Evolutionary conservation across 495 filamentous ascomycete genomes (phyloP), one percentile per base, ranked within the genome.

Genomic region (Tricharina praecox): DNA sequence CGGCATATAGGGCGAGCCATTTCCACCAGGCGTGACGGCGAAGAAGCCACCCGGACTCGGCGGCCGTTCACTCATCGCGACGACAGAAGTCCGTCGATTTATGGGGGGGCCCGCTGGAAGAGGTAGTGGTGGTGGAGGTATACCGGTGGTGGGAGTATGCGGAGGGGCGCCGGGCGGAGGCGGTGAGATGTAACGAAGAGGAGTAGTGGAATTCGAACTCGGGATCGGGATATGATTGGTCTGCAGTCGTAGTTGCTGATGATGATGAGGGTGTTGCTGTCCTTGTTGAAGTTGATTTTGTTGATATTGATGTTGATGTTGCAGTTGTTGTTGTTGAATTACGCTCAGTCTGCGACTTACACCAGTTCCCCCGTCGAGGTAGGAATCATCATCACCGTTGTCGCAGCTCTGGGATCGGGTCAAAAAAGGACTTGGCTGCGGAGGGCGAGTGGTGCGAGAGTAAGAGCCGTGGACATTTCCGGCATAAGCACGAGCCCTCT

Each of bases 321-420:
- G 66, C 3, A 78, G 74, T 38, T 81, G 73, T 46, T 28, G 26
- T 33, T 16, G 24, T 39, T 21, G 15, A 16, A 16, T 15, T 18
- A 52, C 45, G 30, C 51, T 59, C 32, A 46, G 56, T 30, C 56
- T 37, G 15, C 51, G 21, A 26, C 32, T 46, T 45, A 54, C 50
- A 28, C 55, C 55, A 8, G 54, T 54, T 15, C 55, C 54, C 3
- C 51, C 54, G 48, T 59, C 50, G 28, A 59, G 58, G 47, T 58
- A 59, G 32, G 34, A 41, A 40, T 42, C 23, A 61, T 93, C 82
- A 61, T 92, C 82, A 51, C 81, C 85, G 54, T 70, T 76, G 59
- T 86, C 79, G 64, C 80, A 88, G 62, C 85, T 88, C 43, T 75
- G 68, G 57, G 70, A 70, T 45, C 77, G 75, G 49, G 78, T 70